These are phyloP conservation scores for Cryptococcus floricola DNA, from an alignment of 1,284 basidiomycete genomes.

Conservation along the genomic window DNA sequence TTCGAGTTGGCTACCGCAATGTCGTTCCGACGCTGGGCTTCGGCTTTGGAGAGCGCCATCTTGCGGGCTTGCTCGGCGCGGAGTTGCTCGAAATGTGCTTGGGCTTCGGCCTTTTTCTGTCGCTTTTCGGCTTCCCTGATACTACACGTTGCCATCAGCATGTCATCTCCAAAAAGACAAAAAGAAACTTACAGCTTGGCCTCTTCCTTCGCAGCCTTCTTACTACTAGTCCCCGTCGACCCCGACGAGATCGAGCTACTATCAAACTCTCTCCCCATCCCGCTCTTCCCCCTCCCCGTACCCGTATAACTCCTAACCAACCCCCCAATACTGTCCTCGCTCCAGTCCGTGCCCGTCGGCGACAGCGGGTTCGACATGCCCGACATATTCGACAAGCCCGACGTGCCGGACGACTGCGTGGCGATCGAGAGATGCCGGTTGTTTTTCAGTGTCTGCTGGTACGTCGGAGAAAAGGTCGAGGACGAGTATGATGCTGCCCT, in stretches of 20 bases:
- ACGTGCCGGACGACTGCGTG: constrained; percentile 10
- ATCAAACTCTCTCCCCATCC: constrained; percentile 6
- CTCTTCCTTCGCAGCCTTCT: constrained; percentile 25
- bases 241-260: constrained; percentile 17
- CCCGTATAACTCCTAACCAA: too few species aligned
- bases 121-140: constrained; percentile 27
- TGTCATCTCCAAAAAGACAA: background rate
- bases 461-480: background rate
- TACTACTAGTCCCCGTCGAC: constrained; percentile 22
- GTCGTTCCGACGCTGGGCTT: constrained; percentile 27
- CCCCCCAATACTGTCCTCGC: background rate
- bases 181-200: constrained; percentile 28
- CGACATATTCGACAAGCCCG: background rate
- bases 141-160: constrained; percentile 8
- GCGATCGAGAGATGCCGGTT: constrained; percentile 13
- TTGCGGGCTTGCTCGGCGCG: constrained; percentile 34
- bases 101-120: constrained; percentile 26
- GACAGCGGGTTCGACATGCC: background rate
- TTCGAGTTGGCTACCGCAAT: constrained; percentile 12
- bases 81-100: constrained; percentile 37
- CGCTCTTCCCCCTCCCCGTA: background rate
- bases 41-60: constrained; percentile 25
- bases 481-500: background rate
- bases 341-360: background rate
- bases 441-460: background rate